Evolutionary conservation across 495 filamentous ascomycete species (phyloP).

Genomic region (Tuber umbilicatum): DNA sequence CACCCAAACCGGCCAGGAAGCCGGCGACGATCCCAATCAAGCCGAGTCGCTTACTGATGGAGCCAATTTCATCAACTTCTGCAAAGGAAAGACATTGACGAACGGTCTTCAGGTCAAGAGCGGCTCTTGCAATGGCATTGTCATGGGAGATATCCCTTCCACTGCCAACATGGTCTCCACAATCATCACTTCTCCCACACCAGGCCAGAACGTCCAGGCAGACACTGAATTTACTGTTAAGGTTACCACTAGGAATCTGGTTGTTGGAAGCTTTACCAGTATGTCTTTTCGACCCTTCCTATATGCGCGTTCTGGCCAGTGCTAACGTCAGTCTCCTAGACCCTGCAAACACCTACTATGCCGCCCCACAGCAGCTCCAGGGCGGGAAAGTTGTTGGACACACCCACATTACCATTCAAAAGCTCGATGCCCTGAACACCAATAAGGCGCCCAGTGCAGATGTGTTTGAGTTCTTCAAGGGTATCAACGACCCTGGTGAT

Average conservation of each 20-base stretch:
- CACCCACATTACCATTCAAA: conserved; percentile 64
- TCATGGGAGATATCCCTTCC: conserved; percentile 64
- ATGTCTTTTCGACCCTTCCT: conserved; percentile 7
- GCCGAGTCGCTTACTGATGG: conserved; percentile 41
- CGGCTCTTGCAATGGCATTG: conserved; percentile 65
- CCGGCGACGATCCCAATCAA: conserved; percentile 20
- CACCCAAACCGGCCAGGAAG: conserved; percentile 23
- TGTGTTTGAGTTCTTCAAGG: conserved; percentile 66
- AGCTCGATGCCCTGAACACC: conserved; percentile 50
- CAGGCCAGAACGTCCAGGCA: conserved; percentile 46
- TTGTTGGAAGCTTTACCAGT: conserved; percentile 43
- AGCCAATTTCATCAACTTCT: conserved; percentile 64
- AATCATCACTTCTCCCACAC: conserved; percentile 52
- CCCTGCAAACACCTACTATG: conserved; percentile 54
- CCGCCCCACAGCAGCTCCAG: conserved; percentile 56
- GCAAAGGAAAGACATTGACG: conserved; percentile 57
- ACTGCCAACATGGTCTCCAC: conserved; percentile 59
- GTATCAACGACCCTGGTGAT: conserved; percentile 64
- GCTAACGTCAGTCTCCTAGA: conserved; percentile 15
- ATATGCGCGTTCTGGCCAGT: background rate
- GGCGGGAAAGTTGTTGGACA: conserved; percentile 57
- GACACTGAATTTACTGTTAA: conserved; percentile 54
- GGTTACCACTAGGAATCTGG: conserved; percentile 55
- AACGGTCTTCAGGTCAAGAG: conserved; percentile 57
- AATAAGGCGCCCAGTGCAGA: conserved; percentile 50